These are phyloP conservation scores for Xylaria hypoxylon DNA, from an alignment of 2,329 filamentous ascomycete genomes.

Conservation along the genomic window DNA sequence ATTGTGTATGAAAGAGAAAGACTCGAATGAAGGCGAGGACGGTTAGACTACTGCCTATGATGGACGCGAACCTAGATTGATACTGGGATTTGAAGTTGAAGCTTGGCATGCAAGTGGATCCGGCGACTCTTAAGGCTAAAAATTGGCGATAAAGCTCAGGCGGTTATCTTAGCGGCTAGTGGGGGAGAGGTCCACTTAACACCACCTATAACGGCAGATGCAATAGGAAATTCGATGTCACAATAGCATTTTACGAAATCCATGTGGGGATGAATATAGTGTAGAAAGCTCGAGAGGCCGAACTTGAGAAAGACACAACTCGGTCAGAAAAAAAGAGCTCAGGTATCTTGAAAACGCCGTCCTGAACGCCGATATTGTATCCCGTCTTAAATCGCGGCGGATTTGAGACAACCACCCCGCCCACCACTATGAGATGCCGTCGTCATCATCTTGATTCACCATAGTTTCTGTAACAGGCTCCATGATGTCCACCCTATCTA, in stretches of 20 bases:
- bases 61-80: neutral
- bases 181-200: constrained; percentile 1
- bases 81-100: constrained; percentile 5
- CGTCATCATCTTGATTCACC: constrained; percentile 33
- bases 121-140: neutral
- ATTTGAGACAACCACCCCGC: constrained; percentile 1
- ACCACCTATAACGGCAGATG: constrained; percentile 13
- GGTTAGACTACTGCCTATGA: neutral
- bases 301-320: neutral
- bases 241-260: constrained; percentile 1
- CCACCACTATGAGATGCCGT: constrained; percentile 34
- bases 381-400: constrained; percentile 12
- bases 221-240: constrained; percentile 24
- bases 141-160: constrained; percentile 8
- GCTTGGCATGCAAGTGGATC: constrained; percentile 15
- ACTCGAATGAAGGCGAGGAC: neutral
- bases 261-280: neutral
- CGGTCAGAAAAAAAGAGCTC: neutral
- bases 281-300: neutral
- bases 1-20: neutral
- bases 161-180: constrained; percentile 28
- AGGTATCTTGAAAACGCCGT: constrained; percentile 27
- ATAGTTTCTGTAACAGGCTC: constrained; percentile 15
- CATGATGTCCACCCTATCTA: constrained; percentile 3
- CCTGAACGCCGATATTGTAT: constrained; percentile 27